Conservation (phyloP, 352 stramenopile genomes). For the Phytophthora quininea region DNA sequence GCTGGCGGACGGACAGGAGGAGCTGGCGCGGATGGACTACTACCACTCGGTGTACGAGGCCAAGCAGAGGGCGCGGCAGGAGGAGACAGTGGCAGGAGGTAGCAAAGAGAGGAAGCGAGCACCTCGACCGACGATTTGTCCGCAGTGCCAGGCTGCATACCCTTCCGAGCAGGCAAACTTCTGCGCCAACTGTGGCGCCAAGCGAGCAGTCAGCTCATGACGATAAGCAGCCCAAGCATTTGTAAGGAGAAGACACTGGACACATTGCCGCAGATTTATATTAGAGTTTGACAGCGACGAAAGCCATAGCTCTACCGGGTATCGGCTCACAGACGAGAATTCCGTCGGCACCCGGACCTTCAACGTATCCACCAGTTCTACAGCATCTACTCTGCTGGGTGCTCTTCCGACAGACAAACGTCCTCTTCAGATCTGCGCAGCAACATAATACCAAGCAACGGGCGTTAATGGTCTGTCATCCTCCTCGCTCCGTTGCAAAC, state of each 20-base stretch:
- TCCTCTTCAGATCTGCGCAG: too few species aligned
- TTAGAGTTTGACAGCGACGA: too few species aligned
- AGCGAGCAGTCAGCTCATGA: conserved; percentile 43
- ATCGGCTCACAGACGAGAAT: too few species aligned
- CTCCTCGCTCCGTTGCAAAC: not conserved
- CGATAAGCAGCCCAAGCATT: not conserved
- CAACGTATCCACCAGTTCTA: too few species aligned
- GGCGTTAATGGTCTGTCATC: too few species aligned
- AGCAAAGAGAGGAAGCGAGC: not conserved
- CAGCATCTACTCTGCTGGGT: too few species aligned
- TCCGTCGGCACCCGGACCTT: too few species aligned
- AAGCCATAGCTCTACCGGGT: too few species aligned
- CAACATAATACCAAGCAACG: too few species aligned
- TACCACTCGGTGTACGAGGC: conserved; percentile 83
- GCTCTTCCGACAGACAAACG: too few species aligned
- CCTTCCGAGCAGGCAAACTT: conserved; percentile 66
- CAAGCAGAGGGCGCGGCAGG: conserved; percentile 49
- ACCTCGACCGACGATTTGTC: conserved; percentile 25
- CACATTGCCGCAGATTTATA: too few species aligned
- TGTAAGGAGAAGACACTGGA: not conserved
- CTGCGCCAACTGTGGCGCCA: conserved; percentile 73
- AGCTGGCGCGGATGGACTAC: conserved; percentile 88
- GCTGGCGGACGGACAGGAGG: conserved; percentile 68
- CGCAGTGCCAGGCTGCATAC: conserved; percentile 50
- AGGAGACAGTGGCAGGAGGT: not conserved